phyloP scores from a whole-genome alignment of 164 flowering plant genomes.

The Magnolia changhungtana region DNA sequence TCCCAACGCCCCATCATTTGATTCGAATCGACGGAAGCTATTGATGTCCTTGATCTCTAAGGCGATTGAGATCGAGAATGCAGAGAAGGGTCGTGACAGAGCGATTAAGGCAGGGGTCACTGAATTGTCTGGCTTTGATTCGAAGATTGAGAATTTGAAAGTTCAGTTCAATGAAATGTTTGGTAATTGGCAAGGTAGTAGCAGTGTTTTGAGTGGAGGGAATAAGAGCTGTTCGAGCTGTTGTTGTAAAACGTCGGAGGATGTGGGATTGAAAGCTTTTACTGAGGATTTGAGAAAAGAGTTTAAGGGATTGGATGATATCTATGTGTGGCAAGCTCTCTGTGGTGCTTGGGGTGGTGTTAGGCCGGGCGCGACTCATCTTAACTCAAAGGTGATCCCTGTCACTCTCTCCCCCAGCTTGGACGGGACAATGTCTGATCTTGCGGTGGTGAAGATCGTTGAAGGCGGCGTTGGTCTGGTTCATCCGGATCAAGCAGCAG shows the following conservation, averaged over 20 bases:
- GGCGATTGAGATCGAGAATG: conserved; percentile 65
- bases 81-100: conserved; percentile 47
- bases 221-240: conserved; percentile 11
- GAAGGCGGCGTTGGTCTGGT: conserved; percentile 79
- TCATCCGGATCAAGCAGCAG: conserved; percentile 65
- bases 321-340: conserved; percentile 86
- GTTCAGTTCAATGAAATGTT: conserved; percentile 42
- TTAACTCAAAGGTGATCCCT: conserved; percentile 42
- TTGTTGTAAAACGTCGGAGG: conserved; percentile 17
- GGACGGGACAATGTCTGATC: conserved; percentile 70
- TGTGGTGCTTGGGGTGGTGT: conserved; percentile 96
- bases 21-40: conserved; percentile 54
- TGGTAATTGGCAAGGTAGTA: conserved; percentile 19
- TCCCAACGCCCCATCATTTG: conserved; percentile 40
- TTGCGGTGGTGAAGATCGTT: conserved; percentile 69
- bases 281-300: conserved; percentile 55
- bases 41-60: conserved; percentile 39
- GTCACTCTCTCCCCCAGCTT: conserved; percentile 61
- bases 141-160: conserved; percentile 31
- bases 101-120: conserved; percentile 37
- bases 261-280: conserved; percentile 63
- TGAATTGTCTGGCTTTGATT: conserved; percentile 39
- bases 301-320: conserved; percentile 73
- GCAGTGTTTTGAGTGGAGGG: background rate
- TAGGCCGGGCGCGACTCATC: conserved; percentile 63